These are phyloP conservation scores for Phytophthora citricola DNA, from an alignment of 352 stramenopile species.

Conservation along the genomic window DNA sequence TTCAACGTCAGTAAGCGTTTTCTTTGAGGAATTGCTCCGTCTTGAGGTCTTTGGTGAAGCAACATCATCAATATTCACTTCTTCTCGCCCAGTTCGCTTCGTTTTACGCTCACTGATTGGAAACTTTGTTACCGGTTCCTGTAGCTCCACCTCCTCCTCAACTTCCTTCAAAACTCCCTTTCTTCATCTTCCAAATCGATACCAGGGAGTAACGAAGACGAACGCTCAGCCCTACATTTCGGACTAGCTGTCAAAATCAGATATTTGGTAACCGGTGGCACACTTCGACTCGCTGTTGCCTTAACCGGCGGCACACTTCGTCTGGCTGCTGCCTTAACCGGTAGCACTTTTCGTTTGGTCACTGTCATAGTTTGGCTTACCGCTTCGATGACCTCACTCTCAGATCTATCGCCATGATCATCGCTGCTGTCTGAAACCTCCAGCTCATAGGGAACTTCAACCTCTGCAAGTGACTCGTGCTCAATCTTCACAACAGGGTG, in stretches of 20 bases:
- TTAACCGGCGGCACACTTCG: constrained; percentile 17
- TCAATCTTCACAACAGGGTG: constrained; percentile 20
- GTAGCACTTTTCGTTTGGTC: constrained; percentile 14
- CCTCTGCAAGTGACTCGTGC: constrained; percentile 7
- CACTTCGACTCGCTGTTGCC: constrained; percentile 8
- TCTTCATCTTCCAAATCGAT: constrained; percentile 28
- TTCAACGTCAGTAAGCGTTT: constrained; percentile 16
- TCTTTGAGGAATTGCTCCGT: constrained; percentile 9
- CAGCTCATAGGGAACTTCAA: constrained; percentile 14
- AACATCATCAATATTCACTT: not conserved
- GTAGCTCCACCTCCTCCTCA: not conserved
- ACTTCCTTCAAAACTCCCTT: constrained; percentile 11
- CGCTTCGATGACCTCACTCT: not conserved
- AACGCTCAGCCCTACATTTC: constrained; percentile 4
- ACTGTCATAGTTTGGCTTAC: constrained; percentile 7
- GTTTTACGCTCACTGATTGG: not conserved
- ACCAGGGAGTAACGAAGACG: not conserved
- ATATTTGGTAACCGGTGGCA: constrained; percentile 9
- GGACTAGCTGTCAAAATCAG: constrained; percentile 13
- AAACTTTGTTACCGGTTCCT: constrained; percentile 2
- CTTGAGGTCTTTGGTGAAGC: not conserved
- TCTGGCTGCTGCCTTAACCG: constrained; percentile 5
- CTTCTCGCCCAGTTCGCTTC: not conserved
- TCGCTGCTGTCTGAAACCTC: constrained; percentile 17
- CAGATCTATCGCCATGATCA: constrained; percentile 1